Conservation (phyloP, 768 basidiomycete species). For the Panellus pusillus region DNA sequence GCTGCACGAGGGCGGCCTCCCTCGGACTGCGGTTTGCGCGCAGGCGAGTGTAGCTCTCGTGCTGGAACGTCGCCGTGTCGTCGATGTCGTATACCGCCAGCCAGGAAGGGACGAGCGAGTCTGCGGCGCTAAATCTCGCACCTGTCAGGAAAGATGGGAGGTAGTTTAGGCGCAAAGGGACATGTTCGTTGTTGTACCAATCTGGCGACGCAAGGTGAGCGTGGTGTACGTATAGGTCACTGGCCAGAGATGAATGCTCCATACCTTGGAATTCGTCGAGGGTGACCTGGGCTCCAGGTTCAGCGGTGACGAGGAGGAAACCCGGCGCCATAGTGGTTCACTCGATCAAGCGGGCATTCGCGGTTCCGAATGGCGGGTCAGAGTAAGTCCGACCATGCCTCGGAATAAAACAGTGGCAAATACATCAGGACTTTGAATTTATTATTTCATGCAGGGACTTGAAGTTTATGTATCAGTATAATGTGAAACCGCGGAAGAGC, state of each 20-base stretch:
- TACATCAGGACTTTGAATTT: background rate
- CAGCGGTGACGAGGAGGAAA: constrained; percentile 50
- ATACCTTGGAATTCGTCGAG: constrained; percentile 52
- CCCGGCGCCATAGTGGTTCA: constrained; percentile 36
- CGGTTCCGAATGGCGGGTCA: background rate
- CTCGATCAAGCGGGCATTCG: background rate
- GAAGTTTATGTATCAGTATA: no score
- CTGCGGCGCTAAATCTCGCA: constrained; percentile 42
- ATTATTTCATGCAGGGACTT: constrained; percentile 27
- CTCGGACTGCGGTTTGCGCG: constrained; percentile 44
- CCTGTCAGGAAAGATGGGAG: constrained; percentile 48
- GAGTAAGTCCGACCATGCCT: background rate
- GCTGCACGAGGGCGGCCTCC: constrained; percentile 40
- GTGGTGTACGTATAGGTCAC: background rate
- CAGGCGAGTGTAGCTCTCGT: constrained; percentile 44
- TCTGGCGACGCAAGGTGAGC: constrained; percentile 27
- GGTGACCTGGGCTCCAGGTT: constrained; percentile 41
- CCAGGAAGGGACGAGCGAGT: constrained; percentile 41
- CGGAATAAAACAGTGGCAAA: background rate
- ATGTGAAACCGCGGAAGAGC: constrained; percentile 73
- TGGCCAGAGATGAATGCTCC: background rate
- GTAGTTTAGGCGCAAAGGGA: constrained; percentile 49
- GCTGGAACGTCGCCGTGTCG: constrained; percentile 38
- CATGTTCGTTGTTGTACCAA: constrained; percentile 60
- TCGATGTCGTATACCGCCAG: constrained; percentile 52